Percentiles rank a stretch among this genome's conserved stretches.
phyloP scores from a whole-genome alignment of 2,329 filamentous ascomycete species.

The Curvularia lunata region DNA sequence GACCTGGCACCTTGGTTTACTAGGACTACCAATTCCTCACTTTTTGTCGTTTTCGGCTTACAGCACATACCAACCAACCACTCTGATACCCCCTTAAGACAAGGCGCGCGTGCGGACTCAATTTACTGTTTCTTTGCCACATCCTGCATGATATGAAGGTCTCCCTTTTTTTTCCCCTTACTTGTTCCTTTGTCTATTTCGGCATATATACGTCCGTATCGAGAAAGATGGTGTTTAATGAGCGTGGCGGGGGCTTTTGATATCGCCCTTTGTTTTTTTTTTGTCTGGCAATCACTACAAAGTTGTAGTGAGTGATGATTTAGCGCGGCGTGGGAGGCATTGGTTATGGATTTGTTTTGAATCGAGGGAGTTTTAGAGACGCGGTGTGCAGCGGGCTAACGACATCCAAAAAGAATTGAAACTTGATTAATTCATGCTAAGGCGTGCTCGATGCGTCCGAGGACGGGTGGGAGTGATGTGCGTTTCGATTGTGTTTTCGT shows the following conservation, averaged over 20 bases:
- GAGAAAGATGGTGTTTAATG: background rate
- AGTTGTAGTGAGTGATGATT: background rate
- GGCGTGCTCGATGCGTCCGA: background rate
- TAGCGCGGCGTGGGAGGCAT: background rate
- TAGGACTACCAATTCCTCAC: background rate
- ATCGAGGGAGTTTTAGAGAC: background rate
- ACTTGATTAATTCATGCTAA: background rate
- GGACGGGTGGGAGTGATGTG: background rate
- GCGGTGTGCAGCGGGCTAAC: background rate
- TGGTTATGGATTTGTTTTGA: background rate
- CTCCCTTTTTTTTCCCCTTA: background rate
- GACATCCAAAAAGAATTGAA: background rate
- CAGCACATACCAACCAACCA: too few species aligned
- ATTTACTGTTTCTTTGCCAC: background rate
- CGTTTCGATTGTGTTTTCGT: background rate
- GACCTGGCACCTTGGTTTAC: background rate
- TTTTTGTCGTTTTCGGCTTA: background rate
- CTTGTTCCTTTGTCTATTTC: background rate
- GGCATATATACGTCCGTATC: background rate
- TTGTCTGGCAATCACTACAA: background rate
- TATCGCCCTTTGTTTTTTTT: background rate
- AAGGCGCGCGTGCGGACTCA: background rate
- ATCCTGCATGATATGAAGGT: background rate
- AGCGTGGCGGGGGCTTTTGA: background rate
- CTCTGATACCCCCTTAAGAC: conserved; percentile 1